Evolutionary conservation across 495 filamentous ascomycete species (phyloP), one percentile per base, ranked within the genome.

Genomic region (Aspergillus funiculosus): DNA sequence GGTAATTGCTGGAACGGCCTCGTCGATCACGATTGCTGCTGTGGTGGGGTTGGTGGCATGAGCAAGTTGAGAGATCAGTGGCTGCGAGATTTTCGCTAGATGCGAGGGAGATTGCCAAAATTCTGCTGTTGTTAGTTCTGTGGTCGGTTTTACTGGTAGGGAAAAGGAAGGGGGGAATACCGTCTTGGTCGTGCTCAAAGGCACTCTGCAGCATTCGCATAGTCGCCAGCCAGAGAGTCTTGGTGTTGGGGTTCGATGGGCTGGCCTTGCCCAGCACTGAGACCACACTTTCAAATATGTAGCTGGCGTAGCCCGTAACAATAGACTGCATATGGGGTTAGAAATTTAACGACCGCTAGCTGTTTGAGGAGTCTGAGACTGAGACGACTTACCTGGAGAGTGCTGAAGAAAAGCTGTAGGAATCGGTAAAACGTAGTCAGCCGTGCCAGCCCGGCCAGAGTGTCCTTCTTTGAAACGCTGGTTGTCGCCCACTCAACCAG

Each of bases 81-180:
- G 75, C 2, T 75, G 69, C 8, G 81, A 76, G 11, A 97, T 77
- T 19, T 74, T 74, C 47, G 67, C 70, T 57, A 94, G 94, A 60
- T 94, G 89, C 2, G 84, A 74, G 6, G 92, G 91, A 2, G 85
- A 79, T 75, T 94, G 88, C 89, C 89, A 97, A 87, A 72, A 90
- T 81, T 74, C 73, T 76, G 26, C 0, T 3, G n/a, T 58, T 46
- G 51, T 46, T 19, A 19, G 31, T 19, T 38, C 4, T 4, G 1
- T 43, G 27, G 40, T 18, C 11, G 3, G 18, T 7, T 37, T 14
- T 26, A n/a, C 9, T 10, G 6, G 13, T 32, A 6, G 18, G 18
- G 2, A 17, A 17, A 19, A 21, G 7, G 13, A 1, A 40, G 21
- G 8, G 34, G 35, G 39, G 58, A 61, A 18, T 67, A 79, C 76